Conservation (phyloP, 106 monocot genomes). For the Dendrobium chrysotoxum region DNA sequence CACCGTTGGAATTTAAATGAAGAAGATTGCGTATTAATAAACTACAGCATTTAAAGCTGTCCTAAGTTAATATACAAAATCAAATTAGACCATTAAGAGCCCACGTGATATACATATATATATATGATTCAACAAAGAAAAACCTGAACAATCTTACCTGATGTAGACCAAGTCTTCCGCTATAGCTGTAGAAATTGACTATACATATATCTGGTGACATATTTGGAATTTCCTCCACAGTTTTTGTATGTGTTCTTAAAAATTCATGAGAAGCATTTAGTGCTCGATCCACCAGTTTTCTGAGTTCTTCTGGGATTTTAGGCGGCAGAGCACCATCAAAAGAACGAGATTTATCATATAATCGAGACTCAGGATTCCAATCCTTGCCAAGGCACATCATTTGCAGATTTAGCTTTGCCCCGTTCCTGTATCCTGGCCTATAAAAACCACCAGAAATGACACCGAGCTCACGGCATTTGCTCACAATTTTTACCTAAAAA, state of each 20-base stretch:
- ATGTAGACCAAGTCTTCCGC: slow-evolving; percentile 55
- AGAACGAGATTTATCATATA: slow-evolving; percentile 31
- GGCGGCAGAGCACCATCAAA: slow-evolving; percentile 46
- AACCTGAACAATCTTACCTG: slow-evolving; percentile 26
- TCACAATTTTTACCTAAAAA: slow-evolving; percentile 40
- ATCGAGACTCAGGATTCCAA: slow-evolving; percentile 52
- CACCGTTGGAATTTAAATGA: no score
- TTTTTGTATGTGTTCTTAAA: no score
- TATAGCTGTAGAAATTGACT: slow-evolving; percentile 45
- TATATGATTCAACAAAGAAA: background rate
- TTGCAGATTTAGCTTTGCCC: slow-evolving; percentile 46
- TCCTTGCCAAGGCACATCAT: slow-evolving; percentile 87
- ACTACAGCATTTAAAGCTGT: no score
- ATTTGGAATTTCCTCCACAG: slow-evolving; percentile 31
- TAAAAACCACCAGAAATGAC: slow-evolving; percentile 56
- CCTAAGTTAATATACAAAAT: no score
- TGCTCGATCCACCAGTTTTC: slow-evolving; percentile 23
- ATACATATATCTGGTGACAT: slow-evolving; percentile 63
- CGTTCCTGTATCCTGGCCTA: slow-evolving; percentile 45
- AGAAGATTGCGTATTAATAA: no score
- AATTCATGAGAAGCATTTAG: slow-evolving; percentile 31
- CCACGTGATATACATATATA: background rate
- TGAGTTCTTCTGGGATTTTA: slow-evolving; percentile 41
- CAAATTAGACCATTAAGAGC: background rate
- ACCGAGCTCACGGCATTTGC: slow-evolving; percentile 42